These are phyloP conservation scores for Fusarium sp. DNA, from an alignment of 2,329 filamentous ascomycete genomes.

Conservation along the genomic window DNA sequence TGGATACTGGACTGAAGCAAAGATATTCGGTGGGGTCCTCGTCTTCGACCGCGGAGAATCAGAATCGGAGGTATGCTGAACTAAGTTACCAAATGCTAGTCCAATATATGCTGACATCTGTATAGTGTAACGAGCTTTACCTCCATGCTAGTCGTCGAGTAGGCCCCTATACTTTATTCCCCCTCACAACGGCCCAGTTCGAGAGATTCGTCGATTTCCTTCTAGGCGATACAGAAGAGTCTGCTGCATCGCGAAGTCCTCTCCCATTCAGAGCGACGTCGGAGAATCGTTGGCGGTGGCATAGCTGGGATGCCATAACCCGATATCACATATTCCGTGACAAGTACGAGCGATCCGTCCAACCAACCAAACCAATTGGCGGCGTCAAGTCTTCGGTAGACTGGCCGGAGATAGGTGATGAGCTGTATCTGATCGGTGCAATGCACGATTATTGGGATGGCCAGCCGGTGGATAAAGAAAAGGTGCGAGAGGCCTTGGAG, in stretches of 20 bases:
- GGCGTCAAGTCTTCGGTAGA: background rate
- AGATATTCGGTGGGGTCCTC: conserved; percentile 17
- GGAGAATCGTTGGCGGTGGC: conserved; percentile 14
- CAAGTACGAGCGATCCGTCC: background rate
- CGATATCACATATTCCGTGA: conserved; percentile 20
- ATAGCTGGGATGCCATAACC: background rate
- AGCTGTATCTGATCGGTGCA: background rate
- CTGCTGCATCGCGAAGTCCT: background rate
- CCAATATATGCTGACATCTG: background rate
- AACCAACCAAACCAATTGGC: background rate
- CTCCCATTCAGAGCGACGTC: background rate
- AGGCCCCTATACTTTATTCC: conserved; percentile 1
- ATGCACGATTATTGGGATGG: background rate
- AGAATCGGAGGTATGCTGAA: background rate
- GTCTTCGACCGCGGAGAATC: conserved; percentile 17
- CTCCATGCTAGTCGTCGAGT: background rate
- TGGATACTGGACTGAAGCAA: conserved; percentile 27
- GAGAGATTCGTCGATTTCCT: conserved; percentile 7
- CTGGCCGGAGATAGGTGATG: conserved; percentile 4
- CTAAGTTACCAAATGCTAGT: too few species aligned
- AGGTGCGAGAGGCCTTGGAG: background rate
- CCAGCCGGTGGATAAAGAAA: background rate
- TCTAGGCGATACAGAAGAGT: background rate
- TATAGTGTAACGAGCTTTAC: background rate
- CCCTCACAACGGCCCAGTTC: conserved; percentile 6